Evolutionary conservation across 1,139 yeast genomes (phyloP).

Genomic region (Pichia sp.): DNA sequence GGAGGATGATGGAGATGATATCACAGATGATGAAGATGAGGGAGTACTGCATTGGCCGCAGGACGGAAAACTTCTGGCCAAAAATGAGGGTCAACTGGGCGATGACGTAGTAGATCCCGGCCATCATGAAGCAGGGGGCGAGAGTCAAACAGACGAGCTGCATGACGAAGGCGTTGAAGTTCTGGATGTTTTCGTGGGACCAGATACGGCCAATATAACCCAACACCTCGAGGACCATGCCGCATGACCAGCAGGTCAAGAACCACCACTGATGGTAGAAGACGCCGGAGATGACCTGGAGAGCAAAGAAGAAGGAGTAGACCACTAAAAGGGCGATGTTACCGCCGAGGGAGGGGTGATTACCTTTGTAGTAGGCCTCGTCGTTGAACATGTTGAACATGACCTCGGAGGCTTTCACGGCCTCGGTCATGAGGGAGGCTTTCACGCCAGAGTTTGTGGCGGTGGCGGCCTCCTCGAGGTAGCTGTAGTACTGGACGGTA

Average conservation of each 20-base stretch:
- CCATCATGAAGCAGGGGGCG: conserved; percentile 89
- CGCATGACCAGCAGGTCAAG: conserved; percentile 56
- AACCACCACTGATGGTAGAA: conserved; percentile 71
- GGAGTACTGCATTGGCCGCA: conserved; percentile 79
- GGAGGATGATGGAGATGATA: conserved; percentile 55
- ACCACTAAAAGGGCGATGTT: conserved; percentile 49
- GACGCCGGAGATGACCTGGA: conserved; percentile 40
- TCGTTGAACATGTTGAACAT: conserved; percentile 28
- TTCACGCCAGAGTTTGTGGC: conserved; percentile 35
- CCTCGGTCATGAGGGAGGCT: conserved; percentile 35
- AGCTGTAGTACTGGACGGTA: conserved; percentile 35
- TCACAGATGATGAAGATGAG: conserved; percentile 39
- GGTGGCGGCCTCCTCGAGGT: conserved; percentile 38
- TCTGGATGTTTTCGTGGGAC: conserved; percentile 38
- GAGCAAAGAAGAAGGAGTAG: conserved; percentile 38
- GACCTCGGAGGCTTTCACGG: conserved; percentile 36
- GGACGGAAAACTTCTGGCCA: conserved; percentile 56
- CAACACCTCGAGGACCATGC: conserved; percentile 57
- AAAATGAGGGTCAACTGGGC: conserved; percentile 70
- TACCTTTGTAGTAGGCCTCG: conserved; percentile 37
- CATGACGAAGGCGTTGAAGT: conserved; percentile 46
- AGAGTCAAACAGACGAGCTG: conserved; percentile 71
- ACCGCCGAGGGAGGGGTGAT: conserved; percentile 41
- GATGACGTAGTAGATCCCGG: conserved; percentile 72
- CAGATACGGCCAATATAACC: conserved; percentile 67